A percentile compares a stretch with the other conserved stretches of the same genome.
phyloP scores from a whole-genome alignment of 1,139 yeast species.

The Yamadazyma kanchanaburiensis region DNA sequence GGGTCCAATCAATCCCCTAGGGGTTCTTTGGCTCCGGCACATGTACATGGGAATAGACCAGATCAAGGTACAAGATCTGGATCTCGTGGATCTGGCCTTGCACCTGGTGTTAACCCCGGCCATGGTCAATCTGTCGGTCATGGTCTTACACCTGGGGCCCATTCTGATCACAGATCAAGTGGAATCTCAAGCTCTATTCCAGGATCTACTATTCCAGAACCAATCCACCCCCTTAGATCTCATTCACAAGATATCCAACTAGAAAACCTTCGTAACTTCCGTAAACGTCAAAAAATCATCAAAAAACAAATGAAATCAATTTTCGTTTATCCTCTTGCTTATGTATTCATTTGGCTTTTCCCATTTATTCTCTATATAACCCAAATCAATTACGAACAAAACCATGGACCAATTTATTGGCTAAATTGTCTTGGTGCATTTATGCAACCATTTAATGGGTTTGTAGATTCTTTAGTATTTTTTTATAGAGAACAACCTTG shows the following conservation, averaged over 20 bases:
- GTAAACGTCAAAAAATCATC: constrained; percentile 59
- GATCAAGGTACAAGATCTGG: constrained; percentile 10
- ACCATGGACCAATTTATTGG: constrained; percentile 58
- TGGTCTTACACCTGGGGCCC: constrained; percentile 1
- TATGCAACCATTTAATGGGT: constrained; percentile 78
- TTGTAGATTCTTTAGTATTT: constrained; percentile 74
- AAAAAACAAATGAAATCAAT: constrained; percentile 77
- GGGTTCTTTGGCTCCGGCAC: background rate
- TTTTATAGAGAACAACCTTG: constrained; percentile 78
- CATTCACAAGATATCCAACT: constrained; percentile 42
- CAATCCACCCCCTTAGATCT: too few species aligned
- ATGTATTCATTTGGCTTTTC: constrained; percentile 73
- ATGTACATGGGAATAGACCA: background rate
- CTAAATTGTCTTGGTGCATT: constrained; percentile 65
- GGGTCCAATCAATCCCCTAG: background rate
- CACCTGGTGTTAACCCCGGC: constrained; percentile 1
- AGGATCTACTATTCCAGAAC: too few species aligned
- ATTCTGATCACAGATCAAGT: constrained; percentile 2
- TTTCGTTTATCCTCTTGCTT: constrained; percentile 81
- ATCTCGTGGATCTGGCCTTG: constrained; percentile 1
- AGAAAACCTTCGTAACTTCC: constrained; percentile 58
- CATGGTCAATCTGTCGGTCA: too few species aligned
- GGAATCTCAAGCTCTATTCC: too few species aligned
- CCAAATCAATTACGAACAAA: constrained; percentile 48
- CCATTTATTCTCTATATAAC: constrained; percentile 73